These are phyloP conservation scores for Syzygium grande DNA, from an alignment of 345 rosid genomes.

Conservation along the genomic window DNA sequence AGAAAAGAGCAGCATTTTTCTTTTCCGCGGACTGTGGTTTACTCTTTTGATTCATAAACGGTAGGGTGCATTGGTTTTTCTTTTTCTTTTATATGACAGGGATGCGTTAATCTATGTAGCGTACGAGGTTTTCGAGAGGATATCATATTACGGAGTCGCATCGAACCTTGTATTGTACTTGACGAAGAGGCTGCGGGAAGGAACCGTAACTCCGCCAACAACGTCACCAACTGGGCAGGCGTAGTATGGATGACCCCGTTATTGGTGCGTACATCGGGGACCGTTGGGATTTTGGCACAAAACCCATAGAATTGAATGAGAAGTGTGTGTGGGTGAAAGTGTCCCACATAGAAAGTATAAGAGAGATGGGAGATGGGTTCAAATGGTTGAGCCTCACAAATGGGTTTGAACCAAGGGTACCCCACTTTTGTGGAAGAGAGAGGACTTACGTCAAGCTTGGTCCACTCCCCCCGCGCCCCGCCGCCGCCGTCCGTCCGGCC, in stretches of 20 bases:
- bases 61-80: background rate
- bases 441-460: no score
- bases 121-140: constrained; percentile 2
- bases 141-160: constrained; percentile 41
- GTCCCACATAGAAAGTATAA: no score
- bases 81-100: background rate
- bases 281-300: no score
- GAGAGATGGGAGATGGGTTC: no score
- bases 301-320: no score
- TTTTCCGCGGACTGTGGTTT: background rate
- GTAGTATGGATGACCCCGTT: background rate
- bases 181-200: background rate
- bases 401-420: no score
- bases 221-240: constrained; percentile 1
- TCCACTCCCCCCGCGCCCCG: no score
- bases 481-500: no score
- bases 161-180: constrained; percentile 21
- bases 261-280: constrained; percentile 4
- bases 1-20: background rate
- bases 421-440: no score
- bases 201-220: background rate
- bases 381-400: no score
- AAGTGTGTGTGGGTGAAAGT: no score
- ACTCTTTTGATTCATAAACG: background rate
- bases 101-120: background rate